These are phyloP conservation scores for rapeseed (Brassica napus) DNA, from an alignment of 345 rosid genomes.

Conservation along the genomic window DNA sequence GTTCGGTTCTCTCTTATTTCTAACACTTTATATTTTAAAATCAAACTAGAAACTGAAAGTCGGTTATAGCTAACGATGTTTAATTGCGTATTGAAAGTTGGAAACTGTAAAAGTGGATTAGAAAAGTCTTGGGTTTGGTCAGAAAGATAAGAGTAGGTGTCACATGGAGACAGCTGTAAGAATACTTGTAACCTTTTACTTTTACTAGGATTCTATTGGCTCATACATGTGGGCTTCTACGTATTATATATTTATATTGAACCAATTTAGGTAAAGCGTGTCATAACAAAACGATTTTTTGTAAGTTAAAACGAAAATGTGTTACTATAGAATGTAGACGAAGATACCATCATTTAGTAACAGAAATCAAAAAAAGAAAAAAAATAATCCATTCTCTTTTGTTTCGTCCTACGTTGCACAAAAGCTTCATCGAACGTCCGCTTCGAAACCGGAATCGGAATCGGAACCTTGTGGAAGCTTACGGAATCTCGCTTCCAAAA, in stretches of 20 bases:
- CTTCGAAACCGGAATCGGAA: too few relatives aligned
- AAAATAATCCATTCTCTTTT: not conserved
- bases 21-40: not conserved
- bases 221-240: slow-evolving; percentile 9
- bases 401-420: not conserved
- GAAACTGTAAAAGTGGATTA: not conserved
- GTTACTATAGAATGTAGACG: not conserved
- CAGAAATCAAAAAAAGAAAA: not conserved
- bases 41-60: not conserved
- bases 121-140: slow-evolving; percentile 31
- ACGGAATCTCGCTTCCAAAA: too few relatives aligned
- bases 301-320: not conserved
- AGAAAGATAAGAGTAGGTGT: slow-evolving; percentile 20
- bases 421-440: too few relatives aligned
- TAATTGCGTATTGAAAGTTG: not conserved
- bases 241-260: not conserved
- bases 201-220: slow-evolving; percentile 3
- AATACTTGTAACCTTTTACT: not conserved
- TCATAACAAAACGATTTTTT: not conserved
- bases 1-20: not conserved
- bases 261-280: slow-evolving; percentile 9
- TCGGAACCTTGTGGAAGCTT: too few relatives aligned
- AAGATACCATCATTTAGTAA: not conserved
- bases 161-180: slow-evolving; percentile 31
- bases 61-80: not conserved